phyloP scores from a whole-genome alignment of 768 basidiomycete genomes.

The Trametes cinnabarina region DNA sequence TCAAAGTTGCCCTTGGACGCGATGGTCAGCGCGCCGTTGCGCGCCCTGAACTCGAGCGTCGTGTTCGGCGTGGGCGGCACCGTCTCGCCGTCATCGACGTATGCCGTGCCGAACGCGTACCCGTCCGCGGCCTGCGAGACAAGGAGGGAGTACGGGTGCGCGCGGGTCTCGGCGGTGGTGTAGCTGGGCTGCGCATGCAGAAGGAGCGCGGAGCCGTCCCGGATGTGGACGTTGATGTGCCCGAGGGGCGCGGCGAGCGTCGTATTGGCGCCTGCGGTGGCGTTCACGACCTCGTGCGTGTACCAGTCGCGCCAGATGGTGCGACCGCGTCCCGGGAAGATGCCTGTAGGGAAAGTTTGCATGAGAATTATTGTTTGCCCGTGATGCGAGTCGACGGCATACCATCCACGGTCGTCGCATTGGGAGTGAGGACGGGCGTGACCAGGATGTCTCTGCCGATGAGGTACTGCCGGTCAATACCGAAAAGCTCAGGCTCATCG shows the following conservation, averaged over 20 bases:
- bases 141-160: conserved; percentile 61
- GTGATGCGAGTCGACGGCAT: not conserved
- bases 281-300: conserved; percentile 55
- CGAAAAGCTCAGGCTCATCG: conserved; percentile 60
- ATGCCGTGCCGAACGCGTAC: conserved; percentile 55
- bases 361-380: not conserved
- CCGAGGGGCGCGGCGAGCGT: conserved; percentile 66
- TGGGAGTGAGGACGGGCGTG: conserved; percentile 70
- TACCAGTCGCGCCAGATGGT: conserved; percentile 75
- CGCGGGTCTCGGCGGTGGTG: conserved; percentile 64
- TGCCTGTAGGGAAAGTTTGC: conserved; percentile 36
- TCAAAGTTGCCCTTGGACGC: conserved; percentile 38
- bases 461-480: conserved; percentile 65
- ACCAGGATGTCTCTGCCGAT: conserved; percentile 70
- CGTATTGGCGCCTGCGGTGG: conserved; percentile 39
- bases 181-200: conserved; percentile 62
- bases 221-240: conserved; percentile 74
- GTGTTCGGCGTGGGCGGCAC: conserved; percentile 55
- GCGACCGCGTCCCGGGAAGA: conserved; percentile 60
- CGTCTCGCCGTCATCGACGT: conserved; percentile 70
- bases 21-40: conserved; percentile 37
- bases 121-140: conserved; percentile 50
- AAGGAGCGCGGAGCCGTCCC: conserved; percentile 65
- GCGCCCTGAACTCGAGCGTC: conserved; percentile 45
- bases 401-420: conserved; percentile 66